These are phyloP conservation scores for Mrakia frigida DNA, from an alignment of 768 basidiomycete genomes.

Conservation along the genomic window DNA sequence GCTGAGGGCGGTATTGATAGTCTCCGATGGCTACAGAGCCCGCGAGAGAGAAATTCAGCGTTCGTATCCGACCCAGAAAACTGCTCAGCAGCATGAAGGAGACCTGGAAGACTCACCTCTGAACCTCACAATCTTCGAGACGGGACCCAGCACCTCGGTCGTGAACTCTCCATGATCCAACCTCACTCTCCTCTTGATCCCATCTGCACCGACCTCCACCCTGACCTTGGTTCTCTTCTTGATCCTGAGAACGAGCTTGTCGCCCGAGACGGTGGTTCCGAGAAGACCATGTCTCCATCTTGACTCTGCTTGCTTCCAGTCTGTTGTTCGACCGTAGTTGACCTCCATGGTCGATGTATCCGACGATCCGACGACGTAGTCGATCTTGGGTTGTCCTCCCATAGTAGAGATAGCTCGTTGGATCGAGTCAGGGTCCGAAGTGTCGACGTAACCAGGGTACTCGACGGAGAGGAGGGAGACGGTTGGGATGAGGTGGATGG, in stretches of 20 bases:
- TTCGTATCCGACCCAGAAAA: no score
- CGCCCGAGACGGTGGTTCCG: slow-evolving; percentile 11
- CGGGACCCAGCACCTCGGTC: slow-evolving; percentile 25
- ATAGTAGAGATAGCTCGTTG: slow-evolving; percentile 25
- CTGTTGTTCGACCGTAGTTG: slow-evolving; percentile 24
- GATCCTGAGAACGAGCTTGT: slow-evolving; percentile 29
- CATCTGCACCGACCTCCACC: slow-evolving; percentile 17
- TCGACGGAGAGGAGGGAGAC: slow-evolving; percentile 26
- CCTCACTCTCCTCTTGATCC: neutral
- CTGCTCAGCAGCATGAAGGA: no score
- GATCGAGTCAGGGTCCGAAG: neutral
- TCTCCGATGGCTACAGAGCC: slow-evolving; percentile 23
- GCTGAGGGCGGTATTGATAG: slow-evolving; percentile 14
- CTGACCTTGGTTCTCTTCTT: slow-evolving; percentile 23
- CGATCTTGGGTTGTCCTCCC: slow-evolving; percentile 15
- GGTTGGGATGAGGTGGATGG: slow-evolving; percentile 19
- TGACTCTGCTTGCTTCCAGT: neutral
- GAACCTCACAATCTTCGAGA: slow-evolving; percentile 29
- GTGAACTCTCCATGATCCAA: slow-evolving; percentile 29
- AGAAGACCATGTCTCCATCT: slow-evolving; percentile 28
- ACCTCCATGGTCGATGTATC: slow-evolving; percentile 22
- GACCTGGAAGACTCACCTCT: slow-evolving; percentile 21
- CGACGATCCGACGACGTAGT: neutral
- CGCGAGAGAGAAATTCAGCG: neutral
- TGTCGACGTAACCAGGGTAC: slow-evolving; percentile 29